Conservation (phyloP, 257 asterid species). For the Echites panduratus region DNA sequence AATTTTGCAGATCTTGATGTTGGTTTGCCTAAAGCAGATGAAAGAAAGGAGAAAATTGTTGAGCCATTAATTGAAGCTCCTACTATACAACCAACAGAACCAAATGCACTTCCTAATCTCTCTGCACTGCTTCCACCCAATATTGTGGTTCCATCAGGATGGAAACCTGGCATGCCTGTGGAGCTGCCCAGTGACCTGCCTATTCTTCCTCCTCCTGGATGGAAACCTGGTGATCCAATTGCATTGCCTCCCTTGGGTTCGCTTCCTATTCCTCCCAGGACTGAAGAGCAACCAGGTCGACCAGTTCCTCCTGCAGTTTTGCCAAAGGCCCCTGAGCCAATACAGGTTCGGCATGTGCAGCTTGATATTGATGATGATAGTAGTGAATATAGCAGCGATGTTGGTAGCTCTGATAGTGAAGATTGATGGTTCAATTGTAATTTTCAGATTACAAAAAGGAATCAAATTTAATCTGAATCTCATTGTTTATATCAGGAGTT, state of each 20-base stretch:
- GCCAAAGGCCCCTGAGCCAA: constrained; percentile 56
- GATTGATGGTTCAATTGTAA: constrained; percentile 32
- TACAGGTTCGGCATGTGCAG: constrained; percentile 88
- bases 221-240: constrained; percentile 93
- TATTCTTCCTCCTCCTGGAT: constrained; percentile 71
- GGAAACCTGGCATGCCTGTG: constrained; percentile 98
- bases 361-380: constrained; percentile 85
- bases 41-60: constrained; percentile 46
- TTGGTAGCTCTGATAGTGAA: constrained; percentile 66
- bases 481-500: neutral
- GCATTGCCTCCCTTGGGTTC: constrained; percentile 67
- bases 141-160: constrained; percentile 71
- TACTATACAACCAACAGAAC: constrained; percentile 25
- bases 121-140: constrained; percentile 51
- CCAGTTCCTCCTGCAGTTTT: constrained; percentile 43
- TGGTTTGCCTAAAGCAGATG: constrained; percentile 67
- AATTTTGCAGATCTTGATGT: constrained; percentile 62
- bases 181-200: constrained; percentile 75
- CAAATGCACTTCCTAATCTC: constrained; percentile 31
- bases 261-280: constrained; percentile 49
- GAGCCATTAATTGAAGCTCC: constrained; percentile 56
- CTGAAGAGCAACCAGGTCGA: constrained; percentile 48
- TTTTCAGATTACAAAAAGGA: neutral
- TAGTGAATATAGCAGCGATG: constrained; percentile 70
- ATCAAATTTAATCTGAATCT: neutral